Evolutionary conservation across 805 yeast genomes (phyloP), one percentile per base, ranked within the genome.

Genomic region (Ogataea nonfermentans): DNA sequence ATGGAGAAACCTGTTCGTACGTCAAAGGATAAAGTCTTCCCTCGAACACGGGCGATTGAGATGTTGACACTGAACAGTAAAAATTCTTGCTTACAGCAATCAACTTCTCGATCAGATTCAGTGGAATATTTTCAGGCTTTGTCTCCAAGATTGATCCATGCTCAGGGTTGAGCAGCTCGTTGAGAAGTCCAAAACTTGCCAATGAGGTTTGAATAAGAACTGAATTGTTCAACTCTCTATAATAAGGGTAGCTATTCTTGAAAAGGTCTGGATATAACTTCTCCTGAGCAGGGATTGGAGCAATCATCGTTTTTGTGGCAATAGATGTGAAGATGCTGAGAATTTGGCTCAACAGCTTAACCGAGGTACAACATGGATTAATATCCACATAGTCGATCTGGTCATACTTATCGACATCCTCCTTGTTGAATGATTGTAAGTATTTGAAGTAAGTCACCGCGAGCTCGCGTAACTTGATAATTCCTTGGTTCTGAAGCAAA

Each of bases 401-500:
- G 4, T 51, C 34, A 40, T 37, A 50, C 27, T 47, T 41, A 10
- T 47, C 26, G 25, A 53, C 37, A 11, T 49, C 49, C 19, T 44
- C 38, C 19, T 34, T 9, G 42, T 53, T 29, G 46, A 50, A 39
- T 14, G 42, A 12, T 22, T 43, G 59, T 51, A 70, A 29, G 38
- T 46, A 4, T 16, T 40, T 22, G 42, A 47, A 31, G 49, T 62
- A 49, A 27, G 45, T 41, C 11, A 48, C 24, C 2, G 58, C 53
- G 8, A 56, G 32, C 4, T 62, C 57, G 28, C 59, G 60, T 31
- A 71, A 52, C 4, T 47, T 50, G 3, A 59, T 51, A 40, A 70
- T 71, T 4, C 80, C 79, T 7, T 73, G 75, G 29, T 63, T 54
- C 50, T 79, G 81, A 40, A 79, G 62, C 31, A 80, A 68, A n/a